These are phyloP conservation scores for Polytrichum formosum DNA, from an alignment of 225 moss, liverwort and hornwort genomes.

Conservation along the genomic window DNA sequence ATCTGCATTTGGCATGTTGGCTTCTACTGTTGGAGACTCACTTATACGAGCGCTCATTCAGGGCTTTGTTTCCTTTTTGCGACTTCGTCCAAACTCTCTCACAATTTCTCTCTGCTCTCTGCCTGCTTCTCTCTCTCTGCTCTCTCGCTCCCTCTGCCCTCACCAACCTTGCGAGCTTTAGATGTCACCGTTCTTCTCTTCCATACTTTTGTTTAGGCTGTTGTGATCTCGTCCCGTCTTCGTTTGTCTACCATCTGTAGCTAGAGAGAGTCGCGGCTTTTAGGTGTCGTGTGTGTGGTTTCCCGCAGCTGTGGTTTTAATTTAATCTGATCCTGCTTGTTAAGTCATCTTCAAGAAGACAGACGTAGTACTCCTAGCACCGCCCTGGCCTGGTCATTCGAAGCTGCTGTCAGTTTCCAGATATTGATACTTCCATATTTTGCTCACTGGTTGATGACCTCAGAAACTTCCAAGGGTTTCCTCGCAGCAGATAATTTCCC, in stretches of 20 bases:
- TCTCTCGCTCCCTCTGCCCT: background rate
- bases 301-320: no score
- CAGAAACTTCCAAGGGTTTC: constrained; percentile 5
- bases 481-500: constrained; percentile 11
- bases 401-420: no score
- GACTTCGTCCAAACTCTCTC: constrained; percentile 1
- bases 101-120: background rate
- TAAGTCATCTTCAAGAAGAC: no score
- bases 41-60: constrained; percentile 6
- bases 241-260: background rate
- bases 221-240: background rate
- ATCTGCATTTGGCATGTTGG: constrained; percentile 10
- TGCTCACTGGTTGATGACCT: constrained; percentile 7
- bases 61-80: background rate
- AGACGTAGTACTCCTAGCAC: no score
- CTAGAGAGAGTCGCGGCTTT: background rate
- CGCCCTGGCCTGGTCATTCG: no score
- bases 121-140: no score
- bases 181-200: background rate
- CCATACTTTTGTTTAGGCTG: background rate
- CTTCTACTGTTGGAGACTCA: constrained; percentile 6
- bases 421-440: background rate
- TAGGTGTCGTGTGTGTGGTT: background rate
- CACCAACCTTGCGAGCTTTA: background rate
- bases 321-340: no score